phyloP scores from a whole-genome alignment of 441 rosid species.

The Corymbia calophylla region DNA sequence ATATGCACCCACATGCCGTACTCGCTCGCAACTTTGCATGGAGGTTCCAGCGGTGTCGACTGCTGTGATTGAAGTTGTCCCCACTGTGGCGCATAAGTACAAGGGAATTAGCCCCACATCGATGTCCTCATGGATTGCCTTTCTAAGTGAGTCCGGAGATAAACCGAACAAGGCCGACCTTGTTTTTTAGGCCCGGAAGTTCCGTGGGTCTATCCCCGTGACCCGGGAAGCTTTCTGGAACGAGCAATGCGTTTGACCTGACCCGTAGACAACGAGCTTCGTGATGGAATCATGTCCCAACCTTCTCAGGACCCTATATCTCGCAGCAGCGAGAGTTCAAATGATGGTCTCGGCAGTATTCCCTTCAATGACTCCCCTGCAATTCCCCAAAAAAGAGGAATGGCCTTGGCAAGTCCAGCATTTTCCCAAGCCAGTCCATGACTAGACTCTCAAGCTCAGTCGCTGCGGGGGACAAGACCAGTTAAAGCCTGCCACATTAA shows the following conservation, averaged over 20 bases:
- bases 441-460: conserved; percentile 34
- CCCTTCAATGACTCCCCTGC: conserved; percentile 28
- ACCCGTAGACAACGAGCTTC: conserved; percentile 21
- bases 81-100: conserved; percentile 20
- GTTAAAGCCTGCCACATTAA: conserved; percentile 23
- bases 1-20: conserved; percentile 24
- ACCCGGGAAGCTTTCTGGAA: conserved; percentile 19
- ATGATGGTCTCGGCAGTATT: conserved; percentile 28
- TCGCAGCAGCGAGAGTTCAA: conserved; percentile 16
- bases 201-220: conserved; percentile 12
- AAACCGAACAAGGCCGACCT: not conserved
- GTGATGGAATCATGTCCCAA: not conserved
- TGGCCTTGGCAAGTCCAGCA: conserved; percentile 16
- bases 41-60: conserved; percentile 14
- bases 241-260: conserved; percentile 27
- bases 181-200: conserved; percentile 11
- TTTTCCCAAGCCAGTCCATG: conserved; percentile 26
- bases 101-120: conserved; percentile 8
- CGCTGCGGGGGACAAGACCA: conserved; percentile 34
- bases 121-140: not conserved
- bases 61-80: conserved; percentile 18
- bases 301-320: not conserved
- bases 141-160: not conserved
- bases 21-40: not conserved
- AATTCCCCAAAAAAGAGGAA: conserved; percentile 32